Percentiles rank a stretch among this genome's conserved stretches.
Conservation (phyloP, 495 filamentous ascomycete genomes). For the Thermochaetoides thermophila region DNA sequence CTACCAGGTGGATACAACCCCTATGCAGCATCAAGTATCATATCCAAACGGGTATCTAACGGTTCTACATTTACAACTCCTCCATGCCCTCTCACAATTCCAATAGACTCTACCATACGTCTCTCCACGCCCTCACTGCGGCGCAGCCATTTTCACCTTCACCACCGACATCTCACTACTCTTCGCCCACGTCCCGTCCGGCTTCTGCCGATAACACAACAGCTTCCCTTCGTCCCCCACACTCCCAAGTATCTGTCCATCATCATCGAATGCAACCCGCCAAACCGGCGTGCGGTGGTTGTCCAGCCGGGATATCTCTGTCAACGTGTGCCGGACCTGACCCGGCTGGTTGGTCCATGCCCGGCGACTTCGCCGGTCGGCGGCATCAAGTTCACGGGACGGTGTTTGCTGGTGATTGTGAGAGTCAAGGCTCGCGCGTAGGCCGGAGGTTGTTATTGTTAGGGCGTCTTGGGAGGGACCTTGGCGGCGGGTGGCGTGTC, state of each 20-base stretch:
- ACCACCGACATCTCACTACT: slow-evolving; percentile 39
- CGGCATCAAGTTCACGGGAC: no score
- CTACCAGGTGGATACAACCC: no score
- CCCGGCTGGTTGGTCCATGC: slow-evolving; percentile 22
- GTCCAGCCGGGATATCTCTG: slow-evolving; percentile 37
- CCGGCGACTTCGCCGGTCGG: no score
- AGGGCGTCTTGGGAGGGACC: neutral
- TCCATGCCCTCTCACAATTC: no score
- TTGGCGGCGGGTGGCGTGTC: neutral
- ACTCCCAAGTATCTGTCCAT: slow-evolving; percentile 43
- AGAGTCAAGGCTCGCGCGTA: slow-evolving; percentile 45
- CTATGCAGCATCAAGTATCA: no score
- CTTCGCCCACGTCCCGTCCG: slow-evolving; percentile 39
- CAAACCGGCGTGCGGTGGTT: slow-evolving; percentile 42
- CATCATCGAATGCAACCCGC: slow-evolving; percentile 45
- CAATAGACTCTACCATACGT: no score
- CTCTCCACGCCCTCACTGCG: slow-evolving; percentile 16
- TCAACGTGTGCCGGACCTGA: slow-evolving; percentile 31
- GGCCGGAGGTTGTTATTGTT: slow-evolving; percentile 24
- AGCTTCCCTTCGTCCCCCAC: slow-evolving; percentile 48
- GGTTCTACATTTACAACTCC: no score
- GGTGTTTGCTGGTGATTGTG: no score
- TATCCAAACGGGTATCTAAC: no score
- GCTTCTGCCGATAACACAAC: slow-evolving; percentile 39
- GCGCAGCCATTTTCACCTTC: slow-evolving; percentile 30